Conservation (phyloP, 2,329 filamentous ascomycete species). For the Aspergillus udagawae region DNA sequence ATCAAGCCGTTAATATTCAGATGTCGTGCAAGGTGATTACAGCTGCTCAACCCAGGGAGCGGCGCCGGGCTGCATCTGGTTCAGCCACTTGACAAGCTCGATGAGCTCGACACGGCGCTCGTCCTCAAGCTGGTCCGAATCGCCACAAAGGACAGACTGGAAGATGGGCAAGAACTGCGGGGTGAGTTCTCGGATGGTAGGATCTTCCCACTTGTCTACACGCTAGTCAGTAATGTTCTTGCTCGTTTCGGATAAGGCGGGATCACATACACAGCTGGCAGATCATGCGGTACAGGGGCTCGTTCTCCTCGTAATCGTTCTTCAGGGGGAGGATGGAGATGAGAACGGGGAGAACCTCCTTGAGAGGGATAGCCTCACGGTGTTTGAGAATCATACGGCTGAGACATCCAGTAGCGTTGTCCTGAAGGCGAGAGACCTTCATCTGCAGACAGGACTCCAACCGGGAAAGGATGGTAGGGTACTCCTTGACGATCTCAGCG, state of each 20-base stretch:
- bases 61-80: slow-evolving; percentile 40
- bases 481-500: slow-evolving; percentile 69
- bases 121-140: slow-evolving; percentile 46
- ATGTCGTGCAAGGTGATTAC: slow-evolving; percentile 13
- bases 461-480: slow-evolving; percentile 73
- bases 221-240: slow-evolving; percentile 10
- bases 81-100: slow-evolving; percentile 47
- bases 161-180: slow-evolving; percentile 46
- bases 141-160: slow-evolving; percentile 43
- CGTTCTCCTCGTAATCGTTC: slow-evolving; percentile 96
- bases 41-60: slow-evolving; percentile 39
- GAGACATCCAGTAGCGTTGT: slow-evolving; percentile 90
- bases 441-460: slow-evolving; percentile 80
- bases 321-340: slow-evolving; percentile 77
- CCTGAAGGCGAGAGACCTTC: slow-evolving; percentile 74
- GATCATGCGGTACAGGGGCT: slow-evolving; percentile 86
- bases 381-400: slow-evolving; percentile 88
- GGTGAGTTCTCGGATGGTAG: slow-evolving; percentile 43
- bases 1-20: slow-evolving; percentile 14
- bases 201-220: slow-evolving; percentile 44
- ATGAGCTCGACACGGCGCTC: slow-evolving; percentile 45
- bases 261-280: slow-evolving; percentile 70
- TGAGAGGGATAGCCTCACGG: slow-evolving; percentile 74
- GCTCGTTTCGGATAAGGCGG: neutral
- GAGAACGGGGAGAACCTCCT: slow-evolving; percentile 76